These are phyloP conservation scores for Kazachstania kunashirensis DNA, from an alignment of 805 yeast species.

Conservation along the genomic window DNA sequence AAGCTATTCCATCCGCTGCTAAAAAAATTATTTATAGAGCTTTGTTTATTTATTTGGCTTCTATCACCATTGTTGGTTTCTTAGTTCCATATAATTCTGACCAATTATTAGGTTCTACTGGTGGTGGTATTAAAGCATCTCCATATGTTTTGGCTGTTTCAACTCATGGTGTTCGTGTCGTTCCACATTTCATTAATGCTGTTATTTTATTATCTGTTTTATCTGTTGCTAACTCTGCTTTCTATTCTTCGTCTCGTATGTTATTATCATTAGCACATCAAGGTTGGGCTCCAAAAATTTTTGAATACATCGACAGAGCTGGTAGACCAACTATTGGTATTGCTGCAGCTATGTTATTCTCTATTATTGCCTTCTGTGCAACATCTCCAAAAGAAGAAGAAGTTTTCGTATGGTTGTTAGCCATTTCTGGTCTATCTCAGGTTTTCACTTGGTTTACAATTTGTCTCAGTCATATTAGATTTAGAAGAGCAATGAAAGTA, in stretches of 20 bases:
- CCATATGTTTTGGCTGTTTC: constrained; percentile 58
- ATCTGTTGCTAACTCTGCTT: constrained; percentile 71
- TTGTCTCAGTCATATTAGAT: constrained; percentile 46
- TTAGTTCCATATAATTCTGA: constrained; percentile 43
- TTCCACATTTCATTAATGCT: constrained; percentile 65
- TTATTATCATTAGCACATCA: constrained; percentile 60
- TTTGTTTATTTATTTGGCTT: constrained; percentile 38
- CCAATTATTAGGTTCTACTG: constrained; percentile 35
- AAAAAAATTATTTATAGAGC: constrained; percentile 49
- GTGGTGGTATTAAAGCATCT: constrained; percentile 45
- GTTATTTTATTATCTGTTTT: constrained; percentile 62
- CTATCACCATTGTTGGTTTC: constrained; percentile 40
- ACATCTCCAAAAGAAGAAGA: constrained; percentile 48
- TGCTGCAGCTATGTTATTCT: constrained; percentile 41
- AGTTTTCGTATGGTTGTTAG: constrained; percentile 55
- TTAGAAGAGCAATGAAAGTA: constrained; percentile 46
- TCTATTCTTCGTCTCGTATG: constrained; percentile 64
- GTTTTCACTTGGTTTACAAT: constrained; percentile 55
- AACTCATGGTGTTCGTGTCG: constrained; percentile 50
- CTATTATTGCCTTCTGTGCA: constrained; percentile 57
- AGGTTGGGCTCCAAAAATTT: constrained; percentile 51
- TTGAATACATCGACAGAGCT: constrained; percentile 46
- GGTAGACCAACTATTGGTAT: constrained; percentile 58
- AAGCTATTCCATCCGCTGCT: constrained; percentile 47
- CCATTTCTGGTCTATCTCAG: constrained; percentile 53